Percentiles rank a stretch among this genome's conserved stretches.
These are phyloP conservation scores for Coemansia sp. DNA, from an alignment of 192 early-diverging fungal species.

Conservation along the genomic window DNA sequence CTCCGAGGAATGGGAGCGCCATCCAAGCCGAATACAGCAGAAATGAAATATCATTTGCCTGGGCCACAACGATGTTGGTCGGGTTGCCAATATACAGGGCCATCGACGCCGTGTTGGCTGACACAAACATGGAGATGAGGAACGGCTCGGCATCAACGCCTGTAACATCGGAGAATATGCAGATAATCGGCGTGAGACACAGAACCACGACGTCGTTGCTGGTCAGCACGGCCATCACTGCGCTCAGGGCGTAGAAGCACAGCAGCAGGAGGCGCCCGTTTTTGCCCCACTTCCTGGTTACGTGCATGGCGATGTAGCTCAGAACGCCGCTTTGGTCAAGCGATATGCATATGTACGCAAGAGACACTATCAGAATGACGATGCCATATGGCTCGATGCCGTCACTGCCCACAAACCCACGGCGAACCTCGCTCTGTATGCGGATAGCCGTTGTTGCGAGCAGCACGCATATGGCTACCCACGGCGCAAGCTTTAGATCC, in stretches of 20 bases:
- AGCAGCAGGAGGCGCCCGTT: conserved; percentile 63
- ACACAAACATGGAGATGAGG: conserved; percentile 73
- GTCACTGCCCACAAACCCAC: conserved; percentile 64
- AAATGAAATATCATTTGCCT: conserved; percentile 71
- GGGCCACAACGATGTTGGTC: conserved; percentile 81
- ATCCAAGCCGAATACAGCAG: conserved; percentile 82
- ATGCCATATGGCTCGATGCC: conserved; percentile 69
- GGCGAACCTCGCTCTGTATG: conserved; percentile 40
- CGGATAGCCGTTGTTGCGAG: conserved; percentile 58
- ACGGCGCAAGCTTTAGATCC: conserved; percentile 69
- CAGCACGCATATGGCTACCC: conserved; percentile 66
- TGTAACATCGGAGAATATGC: conserved; percentile 66
- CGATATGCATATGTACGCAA: conserved; percentile 83
- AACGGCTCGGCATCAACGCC: conserved; percentile 64
- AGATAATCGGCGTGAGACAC: conserved; percentile 75
- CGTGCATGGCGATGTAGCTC: conserved; percentile 70
- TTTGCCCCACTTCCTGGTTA: conserved; percentile 61
- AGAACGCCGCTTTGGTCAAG: conserved; percentile 80
- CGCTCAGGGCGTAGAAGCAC: conserved; percentile 66
- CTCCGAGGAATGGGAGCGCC: conserved; percentile 63
- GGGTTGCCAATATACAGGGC: conserved; percentile 84
- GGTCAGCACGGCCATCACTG: conserved; percentile 69
- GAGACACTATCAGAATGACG: conserved; percentile 75
- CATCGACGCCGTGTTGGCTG: conserved; percentile 78
- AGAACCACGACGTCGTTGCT: conserved; percentile 86